Base-by-base conservation (phyloP, 441 rosid species). In the Daphne laureola region DNA sequence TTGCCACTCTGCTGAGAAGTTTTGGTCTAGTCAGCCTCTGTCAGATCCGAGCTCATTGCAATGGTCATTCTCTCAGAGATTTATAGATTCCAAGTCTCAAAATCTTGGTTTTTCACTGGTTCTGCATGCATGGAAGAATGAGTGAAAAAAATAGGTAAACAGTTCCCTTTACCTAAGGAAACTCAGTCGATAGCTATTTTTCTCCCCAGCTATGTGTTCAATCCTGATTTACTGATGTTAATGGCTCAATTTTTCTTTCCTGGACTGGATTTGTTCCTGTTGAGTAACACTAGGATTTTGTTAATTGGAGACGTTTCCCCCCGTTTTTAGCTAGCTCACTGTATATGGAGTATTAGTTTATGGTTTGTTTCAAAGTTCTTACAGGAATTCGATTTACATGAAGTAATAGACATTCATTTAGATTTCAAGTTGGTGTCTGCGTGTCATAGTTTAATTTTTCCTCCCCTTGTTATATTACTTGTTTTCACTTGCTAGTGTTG, bases 61-160 rank as follows among this genome's bases (percentile, higher is more conserved):
- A 1, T 66, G 77, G 78, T 79, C 86, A n/a, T 84, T 70, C 68
- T 80, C 92, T 0, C 86, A 73, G 74, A 74, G 89, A 61, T 74
- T 79, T 54, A 56, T 77, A 7, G 94, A 80, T 56, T 72, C 84
- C 42, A 78, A 77, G 58, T 67, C 78, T 14, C 90, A 74, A 49
- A 73, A 73, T 76, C 79, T 70, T 43, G 92, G 84, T 49, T 90
- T 83, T 74, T 77, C 95, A 7, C 67, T 90, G 73, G 68, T 78
- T 69, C 74, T 90, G 76, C 71, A 84, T 62, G 90, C 90, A 57
- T 86, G 95, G 90, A 90, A 80, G 90, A 82, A 71, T 54, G 95
- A 90, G 63, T 90, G 82, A 76, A 67, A 67, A 67, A 69, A 57
- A 60, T 61, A 48, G 38, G 2, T 68, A 66, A 59, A 64, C 51